A percentile compares a stretch with the other conserved stretches of the same genome.
Conservation (phyloP, 257 asterid species). For the Jacaranda copaia region DNA sequence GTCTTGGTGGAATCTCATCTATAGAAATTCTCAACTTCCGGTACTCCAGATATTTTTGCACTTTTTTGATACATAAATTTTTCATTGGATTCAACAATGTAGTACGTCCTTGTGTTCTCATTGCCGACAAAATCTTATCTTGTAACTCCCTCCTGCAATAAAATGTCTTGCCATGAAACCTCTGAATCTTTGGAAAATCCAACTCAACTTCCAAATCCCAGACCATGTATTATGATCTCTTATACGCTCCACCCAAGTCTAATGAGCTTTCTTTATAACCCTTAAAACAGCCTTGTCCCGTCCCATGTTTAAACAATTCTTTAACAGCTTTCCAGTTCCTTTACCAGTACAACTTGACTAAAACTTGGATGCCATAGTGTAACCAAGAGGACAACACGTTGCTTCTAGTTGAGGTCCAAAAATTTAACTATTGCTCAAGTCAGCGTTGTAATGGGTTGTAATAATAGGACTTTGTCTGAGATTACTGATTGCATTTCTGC, state of each 20-base stretch:
- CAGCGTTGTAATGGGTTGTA: not conserved
- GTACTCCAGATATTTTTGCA: slow-evolving; percentile 20
- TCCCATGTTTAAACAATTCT: not conserved
- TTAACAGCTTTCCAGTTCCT: not conserved
- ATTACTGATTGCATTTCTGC: not conserved
- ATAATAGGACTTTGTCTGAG: not conserved
- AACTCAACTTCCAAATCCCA: not conserved
- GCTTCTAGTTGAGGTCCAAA: too few relatives aligned
- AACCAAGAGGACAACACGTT: too few relatives aligned
- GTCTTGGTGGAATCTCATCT: slow-evolving; percentile 86
- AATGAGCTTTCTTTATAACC: not conserved
- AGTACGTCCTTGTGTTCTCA: not conserved
- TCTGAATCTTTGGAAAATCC: not conserved
- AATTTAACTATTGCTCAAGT: too few relatives aligned
- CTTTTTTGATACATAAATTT: not conserved
- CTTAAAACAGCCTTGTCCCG: not conserved
- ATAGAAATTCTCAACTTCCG: slow-evolving; percentile 41
- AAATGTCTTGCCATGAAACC: not conserved
- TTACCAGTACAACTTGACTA: not conserved
- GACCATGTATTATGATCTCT: not conserved
- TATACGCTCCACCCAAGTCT: not conserved
- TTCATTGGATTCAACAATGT: not conserved
- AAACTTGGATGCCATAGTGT: too few relatives aligned
- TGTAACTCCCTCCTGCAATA: not conserved
- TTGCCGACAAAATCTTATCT: not conserved